Evolutionary conservation across 768 basidiomycete species (phyloP).

Genomic region (Russula sp.): DNA sequence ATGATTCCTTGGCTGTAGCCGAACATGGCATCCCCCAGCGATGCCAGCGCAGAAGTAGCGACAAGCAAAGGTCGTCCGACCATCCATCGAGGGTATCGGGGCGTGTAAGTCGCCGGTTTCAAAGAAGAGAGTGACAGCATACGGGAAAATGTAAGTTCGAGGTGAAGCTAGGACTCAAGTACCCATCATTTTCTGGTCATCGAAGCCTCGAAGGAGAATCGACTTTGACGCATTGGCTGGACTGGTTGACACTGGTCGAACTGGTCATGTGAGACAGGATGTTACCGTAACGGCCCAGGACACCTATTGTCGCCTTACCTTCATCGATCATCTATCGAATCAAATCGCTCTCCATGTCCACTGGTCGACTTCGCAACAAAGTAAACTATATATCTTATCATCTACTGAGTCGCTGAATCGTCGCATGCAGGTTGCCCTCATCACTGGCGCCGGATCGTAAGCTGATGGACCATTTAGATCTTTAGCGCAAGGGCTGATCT

Average conservation of each 20-base stretch:
- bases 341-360: slow-evolving; percentile 12
- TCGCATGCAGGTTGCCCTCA: slow-evolving; percentile 56
- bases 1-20: slow-evolving; percentile 55
- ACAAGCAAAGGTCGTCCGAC: slow-evolving; percentile 49
- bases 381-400: slow-evolving; percentile 37
- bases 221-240: neutral
- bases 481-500: neutral
- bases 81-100: slow-evolving; percentile 53
- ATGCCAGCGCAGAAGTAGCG: slow-evolving; percentile 51
- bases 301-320: neutral
- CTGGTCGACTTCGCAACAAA: slow-evolving; percentile 66
- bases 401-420: neutral
- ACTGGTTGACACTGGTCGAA: neutral
- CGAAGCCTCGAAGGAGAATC: neutral
- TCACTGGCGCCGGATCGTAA: slow-evolving; percentile 89
- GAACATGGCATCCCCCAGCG: slow-evolving; percentile 56
- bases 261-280: neutral
- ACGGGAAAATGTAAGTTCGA: neutral
- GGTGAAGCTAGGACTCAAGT: neutral
- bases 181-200: neutral
- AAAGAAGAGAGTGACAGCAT: slow-evolving; percentile 32
- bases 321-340: neutral
- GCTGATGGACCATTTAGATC: slow-evolving; percentile 35
- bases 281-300: too few relatives aligned
- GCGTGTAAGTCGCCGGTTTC: slow-evolving; percentile 42